Base-by-base conservation (phyloP, 345 rosid genomes). In the Toxicodendron radicans region DNA sequence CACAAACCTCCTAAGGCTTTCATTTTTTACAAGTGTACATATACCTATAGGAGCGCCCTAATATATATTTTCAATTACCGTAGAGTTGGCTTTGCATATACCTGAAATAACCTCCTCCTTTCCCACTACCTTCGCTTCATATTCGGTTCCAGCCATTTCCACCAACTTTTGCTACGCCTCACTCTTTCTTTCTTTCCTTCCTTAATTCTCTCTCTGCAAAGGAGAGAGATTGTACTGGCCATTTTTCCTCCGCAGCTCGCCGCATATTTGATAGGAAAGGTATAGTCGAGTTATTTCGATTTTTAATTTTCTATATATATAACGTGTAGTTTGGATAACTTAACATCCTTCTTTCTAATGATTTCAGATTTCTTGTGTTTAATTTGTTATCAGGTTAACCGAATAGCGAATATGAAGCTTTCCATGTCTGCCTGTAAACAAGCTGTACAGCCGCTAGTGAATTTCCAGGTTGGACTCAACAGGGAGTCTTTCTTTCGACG, bases 381-480 rank as follows among this genome's bases (percentile, higher is more conserved):
- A 5, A 30, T 10, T 27, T 71, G 13, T 68, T 62, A 53, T 56
- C 70, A 76, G 79, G 75, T 33, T 23, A 59, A 74, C 70, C 3
- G 43, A 68, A 66, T 73, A 74, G 68, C 3, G 43, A 68, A 66
- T 73, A 87, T 84, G 87, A 79, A 76, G 74, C 76, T 89, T 65
- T 87, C 87, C 53, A 65, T 79, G 80, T 76, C 91, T 35, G 76
- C 79, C 57, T 77, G 74, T 74, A 88, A 85, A 67, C 91, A 83
- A 80, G 83, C 71, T 6, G 73, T 76, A 32, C 89, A 81, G 72
- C 86, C 89, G 24, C 76, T 80, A 9, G 79, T 87, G 69, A 88
- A 46, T 49, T 89, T 87, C 77, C 86, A 82, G 38, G 80, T 72
- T n/a, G 84, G 72, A 7, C 52, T 83, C 64, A 79, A 76, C 48